Base-by-base conservation (phyloP, 805 yeast genomes). In the Saturnispora saitoi region DNA sequence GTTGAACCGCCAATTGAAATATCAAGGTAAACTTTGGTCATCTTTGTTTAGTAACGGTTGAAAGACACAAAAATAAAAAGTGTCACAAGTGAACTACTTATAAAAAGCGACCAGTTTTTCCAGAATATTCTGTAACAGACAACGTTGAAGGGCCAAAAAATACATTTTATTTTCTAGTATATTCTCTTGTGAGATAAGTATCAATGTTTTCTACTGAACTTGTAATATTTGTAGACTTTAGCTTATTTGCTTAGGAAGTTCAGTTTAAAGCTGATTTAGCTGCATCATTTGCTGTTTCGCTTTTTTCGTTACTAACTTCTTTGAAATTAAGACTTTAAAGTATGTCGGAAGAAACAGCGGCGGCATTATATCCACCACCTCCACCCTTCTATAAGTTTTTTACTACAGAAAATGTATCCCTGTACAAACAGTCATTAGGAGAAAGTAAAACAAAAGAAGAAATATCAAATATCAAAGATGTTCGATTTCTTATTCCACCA, bases 291-390 rank as follows among this genome's bases (percentile, higher is more conserved):
- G n/a, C 20, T 22, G 29, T 15, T 14, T 22, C 41, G 41, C 29
- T 22, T 44, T 22, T 36, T 11, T 17, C n/a, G 34, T 19, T 24
- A 11, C 7, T 37, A 24, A 28, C 28, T 37, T 38, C 22, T 43
- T 37, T 37, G 12, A 12, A 20, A 22, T 20, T 22, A 12, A n/a
- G 12, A 20, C 10, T 17, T 14, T 5, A 5, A 9, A 26, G 8
- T 12, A 46, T 46, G 48, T 48, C 47, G 4, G 60, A 56, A 12
- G 57, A 52, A 22, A 44, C 56, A 22, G 66, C 75, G 32, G 75
- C 96, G 14, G 80, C 96, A 6, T 71, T 91, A 38, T 93, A 86
- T 56, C 99, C 99, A 2, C 95, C 95, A 1, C 98, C 99, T 2
- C 99, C 99, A 8, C 85, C 86, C 8, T 87, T 78, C 60, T 76